Conservation (phyloP, 2,329 filamentous ascomycete species). For the Calonectria hongkongensis region DNA sequence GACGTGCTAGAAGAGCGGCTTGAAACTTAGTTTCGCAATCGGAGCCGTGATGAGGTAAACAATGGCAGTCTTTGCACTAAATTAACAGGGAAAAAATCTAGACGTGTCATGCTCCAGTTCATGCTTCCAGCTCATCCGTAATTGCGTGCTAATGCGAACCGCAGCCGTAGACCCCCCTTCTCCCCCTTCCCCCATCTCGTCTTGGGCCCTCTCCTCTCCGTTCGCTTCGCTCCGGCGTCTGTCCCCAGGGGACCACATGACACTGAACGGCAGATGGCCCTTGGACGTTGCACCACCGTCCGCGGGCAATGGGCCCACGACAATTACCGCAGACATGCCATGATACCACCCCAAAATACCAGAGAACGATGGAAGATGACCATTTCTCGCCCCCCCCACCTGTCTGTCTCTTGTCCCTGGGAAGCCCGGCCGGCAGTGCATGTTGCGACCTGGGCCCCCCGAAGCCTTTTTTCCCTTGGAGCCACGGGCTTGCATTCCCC, state of each 20-base stretch:
- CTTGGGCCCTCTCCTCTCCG: neutral
- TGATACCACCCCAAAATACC: conserved; percentile 39
- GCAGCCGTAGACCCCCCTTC: neutral
- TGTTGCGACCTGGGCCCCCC: conserved; percentile 15
- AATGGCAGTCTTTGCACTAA: conserved; percentile 28
- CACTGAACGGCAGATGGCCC: conserved; percentile 31
- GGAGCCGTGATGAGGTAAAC: conserved; percentile 32
- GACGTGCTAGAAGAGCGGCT: conserved; percentile 28
- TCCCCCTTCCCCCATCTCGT: neutral
- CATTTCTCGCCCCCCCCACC: conserved; percentile 18
- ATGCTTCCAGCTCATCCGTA: conserved; percentile 32
- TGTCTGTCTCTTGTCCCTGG: conserved; percentile 32
- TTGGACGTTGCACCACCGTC: conserved; percentile 39
- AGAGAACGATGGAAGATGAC: conserved; percentile 28
- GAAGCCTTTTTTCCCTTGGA: neutral
- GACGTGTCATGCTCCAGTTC: conserved; percentile 26
- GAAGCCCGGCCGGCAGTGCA: conserved; percentile 39
- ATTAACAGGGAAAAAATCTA: conserved; percentile 25
- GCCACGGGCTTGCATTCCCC: conserved; percentile 32
- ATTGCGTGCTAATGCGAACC: conserved; percentile 32
- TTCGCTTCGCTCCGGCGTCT: conserved; percentile 25
- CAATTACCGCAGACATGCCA: conserved; percentile 39
- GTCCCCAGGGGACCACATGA: conserved; percentile 28
- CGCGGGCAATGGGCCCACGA: conserved; percentile 41
- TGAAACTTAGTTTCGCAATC: conserved; percentile 42